A percentile compares a stretch with the other conserved stretches of the same genome.
Evolutionary conservation across 2,329 filamentous ascomycete species (phyloP).

Genomic region (Neopestalotiopsis sp.): DNA sequence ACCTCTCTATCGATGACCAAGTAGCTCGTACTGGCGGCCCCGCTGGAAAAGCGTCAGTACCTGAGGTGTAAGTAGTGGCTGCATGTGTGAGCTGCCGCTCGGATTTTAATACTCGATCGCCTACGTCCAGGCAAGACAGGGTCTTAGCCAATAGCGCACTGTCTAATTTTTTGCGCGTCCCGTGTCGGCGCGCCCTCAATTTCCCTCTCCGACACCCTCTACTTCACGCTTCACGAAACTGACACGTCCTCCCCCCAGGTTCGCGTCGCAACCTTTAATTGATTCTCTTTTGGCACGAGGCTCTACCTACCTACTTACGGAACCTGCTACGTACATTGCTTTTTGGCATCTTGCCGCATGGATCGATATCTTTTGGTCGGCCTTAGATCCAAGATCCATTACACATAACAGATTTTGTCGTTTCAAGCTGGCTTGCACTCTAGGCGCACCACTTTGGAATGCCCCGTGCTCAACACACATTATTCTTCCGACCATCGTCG

Average conservation of each 20-base stretch:
- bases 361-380: background rate
- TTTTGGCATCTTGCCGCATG: constrained; percentile 7
- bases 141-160: constrained; percentile 5
- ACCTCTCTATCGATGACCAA: background rate
- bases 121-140: background rate
- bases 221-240: constrained; percentile 37
- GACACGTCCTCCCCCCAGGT: constrained; percentile 36
- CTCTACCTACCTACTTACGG: background rate
- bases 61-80: too few relatives aligned
- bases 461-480: background rate
- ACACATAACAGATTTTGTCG: background rate
- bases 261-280: constrained; percentile 36
- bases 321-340: constrained; percentile 23
- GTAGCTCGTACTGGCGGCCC: too few relatives aligned
- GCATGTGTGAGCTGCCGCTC: background rate
- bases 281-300: constrained; percentile 27
- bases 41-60: too few relatives aligned
- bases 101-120: too few relatives aligned
- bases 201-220: constrained; percentile 21
- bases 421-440: background rate
- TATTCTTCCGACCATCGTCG: constrained; percentile 5
- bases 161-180: constrained; percentile 19
- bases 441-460: background rate
- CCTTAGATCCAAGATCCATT: background rate
- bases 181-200: constrained; percentile 22